Evolutionary conservation across 306 rosid species (phyloP).

Genomic region (Morella rubra): DNA sequence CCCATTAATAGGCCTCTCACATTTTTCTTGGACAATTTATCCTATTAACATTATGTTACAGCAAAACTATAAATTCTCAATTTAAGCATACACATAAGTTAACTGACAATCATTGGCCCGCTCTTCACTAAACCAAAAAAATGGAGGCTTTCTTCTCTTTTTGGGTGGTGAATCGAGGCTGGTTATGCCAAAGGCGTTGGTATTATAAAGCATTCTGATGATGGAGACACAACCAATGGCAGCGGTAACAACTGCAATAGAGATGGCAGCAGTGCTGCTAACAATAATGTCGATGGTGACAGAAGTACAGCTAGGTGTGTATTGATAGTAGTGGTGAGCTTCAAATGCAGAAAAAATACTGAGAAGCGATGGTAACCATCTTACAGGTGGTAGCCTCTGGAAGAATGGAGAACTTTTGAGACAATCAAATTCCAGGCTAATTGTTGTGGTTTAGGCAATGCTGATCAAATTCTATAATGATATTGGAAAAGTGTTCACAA

Average conservation of each 20-base stretch:
- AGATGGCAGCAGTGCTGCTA: background rate
- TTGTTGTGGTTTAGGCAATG: background rate
- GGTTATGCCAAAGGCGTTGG: background rate
- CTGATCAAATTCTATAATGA: background rate
- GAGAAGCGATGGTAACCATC: background rate
- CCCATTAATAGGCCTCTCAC: background rate
- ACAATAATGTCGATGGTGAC: background rate
- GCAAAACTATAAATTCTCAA: background rate
- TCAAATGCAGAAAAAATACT: background rate
- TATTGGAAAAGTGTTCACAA: no score
- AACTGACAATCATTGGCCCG: background rate
- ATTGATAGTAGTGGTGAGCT: background rate
- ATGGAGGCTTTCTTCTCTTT: background rate
- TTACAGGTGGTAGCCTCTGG: background rate
- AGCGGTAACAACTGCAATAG: background rate
- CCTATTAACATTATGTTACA: background rate
- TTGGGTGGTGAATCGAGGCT: background rate
- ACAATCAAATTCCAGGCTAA: no score
- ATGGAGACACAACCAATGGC: background rate
- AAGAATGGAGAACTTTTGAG: background rate
- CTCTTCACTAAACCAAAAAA: background rate
- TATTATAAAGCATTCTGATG: background rate
- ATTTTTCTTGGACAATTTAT: no score
- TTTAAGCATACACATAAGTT: background rate
- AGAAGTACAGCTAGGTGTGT: background rate